Evolutionary conservation across 2,329 filamentous ascomycete genomes (phyloP).

Genomic region (Botrytis deweyae): DNA sequence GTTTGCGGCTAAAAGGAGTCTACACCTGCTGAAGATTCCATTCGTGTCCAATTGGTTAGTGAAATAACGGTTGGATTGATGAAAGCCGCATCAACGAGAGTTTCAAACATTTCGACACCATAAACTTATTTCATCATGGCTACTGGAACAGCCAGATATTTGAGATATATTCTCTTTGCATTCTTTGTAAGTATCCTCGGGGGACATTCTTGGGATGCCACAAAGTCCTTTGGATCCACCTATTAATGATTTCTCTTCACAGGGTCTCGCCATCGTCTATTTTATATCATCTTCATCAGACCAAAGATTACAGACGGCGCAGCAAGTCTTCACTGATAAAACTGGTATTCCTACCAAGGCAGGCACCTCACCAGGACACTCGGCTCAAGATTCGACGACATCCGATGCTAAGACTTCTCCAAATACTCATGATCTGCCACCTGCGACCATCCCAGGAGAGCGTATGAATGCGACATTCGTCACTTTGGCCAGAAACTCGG

Average conservation of each 20-base stretch:
- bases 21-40: not conserved
- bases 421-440: conserved; percentile 41
- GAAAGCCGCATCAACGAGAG: conserved; percentile 7
- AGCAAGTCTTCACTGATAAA: conserved; percentile 32
- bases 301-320: conserved; percentile 40
- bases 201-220: not conserved
- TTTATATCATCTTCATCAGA: conserved; percentile 69
- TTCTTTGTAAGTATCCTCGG: conserved; percentile 65
- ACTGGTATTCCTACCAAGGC: conserved; percentile 33
- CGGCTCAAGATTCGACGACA: conserved; percentile 27
- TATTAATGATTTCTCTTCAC: not conserved
- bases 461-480: conserved; percentile 98
- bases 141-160: conserved; percentile 57
- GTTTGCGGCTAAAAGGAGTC: not conserved
- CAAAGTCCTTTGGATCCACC: not conserved
- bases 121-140: conserved; percentile 33
- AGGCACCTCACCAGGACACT: conserved; percentile 27
- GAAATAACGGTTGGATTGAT: not conserved
- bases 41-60: conserved; percentile 20
- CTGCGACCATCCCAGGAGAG: conserved; percentile 57
- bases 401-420: conserved; percentile 30
- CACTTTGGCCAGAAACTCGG: conserved; percentile 86
- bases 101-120: not conserved
- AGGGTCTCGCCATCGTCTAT: conserved; percentile 73
- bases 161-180: conserved; percentile 77